phyloP scores from a whole-genome alignment of 768 basidiomycete species.

The Suillus clintonianus region DNA sequence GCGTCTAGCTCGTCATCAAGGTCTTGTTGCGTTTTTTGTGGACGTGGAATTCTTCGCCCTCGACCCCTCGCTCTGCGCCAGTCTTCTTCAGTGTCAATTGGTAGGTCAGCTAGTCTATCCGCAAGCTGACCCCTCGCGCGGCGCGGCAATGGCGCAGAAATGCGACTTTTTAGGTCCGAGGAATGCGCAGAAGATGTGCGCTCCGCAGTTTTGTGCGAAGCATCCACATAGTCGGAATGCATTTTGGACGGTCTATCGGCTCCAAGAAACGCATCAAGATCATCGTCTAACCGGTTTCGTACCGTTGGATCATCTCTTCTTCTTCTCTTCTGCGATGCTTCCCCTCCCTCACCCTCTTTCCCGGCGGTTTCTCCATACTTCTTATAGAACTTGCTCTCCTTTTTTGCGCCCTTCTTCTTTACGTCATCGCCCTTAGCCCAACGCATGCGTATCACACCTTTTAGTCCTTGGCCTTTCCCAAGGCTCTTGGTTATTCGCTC shows the following conservation, averaged over 20 bases:
- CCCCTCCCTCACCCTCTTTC: slow-evolving; percentile 49
- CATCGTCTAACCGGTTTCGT: slow-evolving; percentile 58
- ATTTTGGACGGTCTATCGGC: slow-evolving; percentile 60
- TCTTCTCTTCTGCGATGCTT: slow-evolving; percentile 36
- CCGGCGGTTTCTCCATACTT: slow-evolving; percentile 70
- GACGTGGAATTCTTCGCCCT: slow-evolving; percentile 41
- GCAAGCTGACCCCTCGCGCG: slow-evolving; percentile 20
- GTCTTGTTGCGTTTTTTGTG: slow-evolving; percentile 68
- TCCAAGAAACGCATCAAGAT: slow-evolving; percentile 69
- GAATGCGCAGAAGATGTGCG: slow-evolving; percentile 52
- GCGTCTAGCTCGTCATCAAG: slow-evolving; percentile 83
- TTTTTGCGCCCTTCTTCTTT: slow-evolving; percentile 75
- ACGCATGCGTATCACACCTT: slow-evolving; percentile 68
- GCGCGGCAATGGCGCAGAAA: slow-evolving; percentile 50
- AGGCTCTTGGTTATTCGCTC: slow-evolving; percentile 73
- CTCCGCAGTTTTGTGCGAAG: slow-evolving; percentile 53
- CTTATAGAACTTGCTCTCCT: slow-evolving; percentile 76
- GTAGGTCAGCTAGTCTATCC: slow-evolving; percentile 16
- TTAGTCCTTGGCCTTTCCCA: slow-evolving; percentile 68
- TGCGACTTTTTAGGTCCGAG: slow-evolving; percentile 43
- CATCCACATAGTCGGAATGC: slow-evolving; percentile 63
- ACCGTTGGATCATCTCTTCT: slow-evolving; percentile 32
- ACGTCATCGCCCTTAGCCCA: slow-evolving; percentile 75
- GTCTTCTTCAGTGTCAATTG: slow-evolving; percentile 24
- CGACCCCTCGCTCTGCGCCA: slow-evolving; percentile 31